Evolutionary conservation across 2,329 filamentous ascomycete genomes (phyloP).

Genomic region (Madurella mycetomatis): DNA sequence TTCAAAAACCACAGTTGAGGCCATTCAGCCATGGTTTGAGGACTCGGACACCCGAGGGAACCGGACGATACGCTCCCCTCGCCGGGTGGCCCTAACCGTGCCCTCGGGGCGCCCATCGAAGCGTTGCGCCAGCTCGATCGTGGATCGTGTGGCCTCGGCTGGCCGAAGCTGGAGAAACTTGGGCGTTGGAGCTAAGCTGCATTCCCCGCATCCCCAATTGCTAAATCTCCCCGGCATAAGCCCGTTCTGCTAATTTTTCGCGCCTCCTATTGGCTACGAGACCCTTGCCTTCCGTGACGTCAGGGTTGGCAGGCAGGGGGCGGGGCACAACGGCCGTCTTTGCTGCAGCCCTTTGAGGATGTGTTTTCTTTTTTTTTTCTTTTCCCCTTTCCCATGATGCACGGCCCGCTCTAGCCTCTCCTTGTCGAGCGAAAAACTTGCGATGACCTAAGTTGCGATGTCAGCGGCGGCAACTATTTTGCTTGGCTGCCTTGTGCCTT

Average conservation of each 20-base stretch:
- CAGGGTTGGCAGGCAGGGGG: constrained; percentile 1
- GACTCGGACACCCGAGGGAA: too few relatives aligned
- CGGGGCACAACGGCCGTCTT: not conserved
- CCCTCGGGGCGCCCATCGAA: not conserved
- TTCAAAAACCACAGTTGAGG: too few relatives aligned
- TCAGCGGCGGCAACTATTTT: constrained; percentile 8
- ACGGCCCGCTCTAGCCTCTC: not conserved
- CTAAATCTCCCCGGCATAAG: constrained; percentile 19
- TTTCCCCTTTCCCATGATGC: not conserved
- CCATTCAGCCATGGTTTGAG: too few relatives aligned
- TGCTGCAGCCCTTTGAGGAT: not conserved
- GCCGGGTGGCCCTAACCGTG: too few relatives aligned
- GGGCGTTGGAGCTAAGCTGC: not conserved
- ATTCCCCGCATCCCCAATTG: not conserved
- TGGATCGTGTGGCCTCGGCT: too few relatives aligned
- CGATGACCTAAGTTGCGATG: not conserved
- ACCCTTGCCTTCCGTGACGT: constrained; percentile 21
- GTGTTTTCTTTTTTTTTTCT: too few relatives aligned
- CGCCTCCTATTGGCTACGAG: constrained; percentile 16
- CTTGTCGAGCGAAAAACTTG: not conserved
- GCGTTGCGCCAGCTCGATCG: too few relatives aligned
- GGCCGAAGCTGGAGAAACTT: not conserved
- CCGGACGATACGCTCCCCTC: too few relatives aligned
- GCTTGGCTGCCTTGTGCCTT: constrained; percentile 3
- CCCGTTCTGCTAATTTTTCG: constrained; percentile 4